phyloP scores from a whole-genome alignment of 441 rosid species.

The Codiaeum variegatum region DNA sequence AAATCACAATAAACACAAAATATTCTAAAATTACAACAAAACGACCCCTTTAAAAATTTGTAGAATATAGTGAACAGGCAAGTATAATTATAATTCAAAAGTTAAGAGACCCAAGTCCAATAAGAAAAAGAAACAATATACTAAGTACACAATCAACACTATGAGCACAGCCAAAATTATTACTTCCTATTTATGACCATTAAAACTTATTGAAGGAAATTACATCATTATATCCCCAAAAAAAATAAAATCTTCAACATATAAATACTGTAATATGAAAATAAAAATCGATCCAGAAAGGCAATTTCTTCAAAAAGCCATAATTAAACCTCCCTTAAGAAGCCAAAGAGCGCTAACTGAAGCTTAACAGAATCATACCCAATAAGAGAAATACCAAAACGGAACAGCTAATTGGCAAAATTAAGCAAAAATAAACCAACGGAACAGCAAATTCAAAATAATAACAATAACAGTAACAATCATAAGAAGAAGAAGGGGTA shows the following conservation, averaged over 20 bases:
- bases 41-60: background rate
- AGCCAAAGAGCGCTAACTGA: background rate
- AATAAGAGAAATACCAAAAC: background rate
- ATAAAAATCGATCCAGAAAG: background rate
- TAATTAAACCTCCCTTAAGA: background rate
- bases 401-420: constrained; percentile 1
- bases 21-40: background rate
- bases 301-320: background rate
- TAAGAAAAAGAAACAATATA: background rate
- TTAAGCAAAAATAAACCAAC: background rate
- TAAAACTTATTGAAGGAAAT: constrained; percentile 2
- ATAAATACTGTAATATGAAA: background rate
- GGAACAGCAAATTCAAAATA: constrained; percentile 5
- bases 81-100: constrained; percentile 12
- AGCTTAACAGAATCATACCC: constrained; percentile 11
- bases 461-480: background rate
- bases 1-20: background rate
- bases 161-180: constrained; percentile 14
- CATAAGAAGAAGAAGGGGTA: background rate
- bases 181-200: background rate
- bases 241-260: background rate
- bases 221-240: background rate
- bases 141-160: constrained; percentile 7
- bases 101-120: background rate
- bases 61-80: constrained; percentile 1